Conservation (phyloP, 441 rosid species). For the Sinapis alba region DNA sequence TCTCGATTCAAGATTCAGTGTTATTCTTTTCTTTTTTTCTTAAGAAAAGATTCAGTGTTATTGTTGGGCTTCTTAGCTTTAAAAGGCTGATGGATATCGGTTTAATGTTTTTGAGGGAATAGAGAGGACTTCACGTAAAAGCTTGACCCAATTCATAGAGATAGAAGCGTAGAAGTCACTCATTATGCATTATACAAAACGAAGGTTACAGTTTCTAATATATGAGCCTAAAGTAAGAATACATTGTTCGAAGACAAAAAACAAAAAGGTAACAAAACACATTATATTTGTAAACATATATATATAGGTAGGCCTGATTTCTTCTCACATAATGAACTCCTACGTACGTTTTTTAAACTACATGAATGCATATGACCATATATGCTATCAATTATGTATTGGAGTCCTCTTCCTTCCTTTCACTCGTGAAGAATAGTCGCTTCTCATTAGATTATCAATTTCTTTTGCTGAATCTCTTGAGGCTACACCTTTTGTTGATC, state of each 20-base stretch:
- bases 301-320: slow-evolving; percentile 8
- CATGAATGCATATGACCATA: neutral
- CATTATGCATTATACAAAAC: slow-evolving; percentile 12
- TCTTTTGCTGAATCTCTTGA: slow-evolving; percentile 5
- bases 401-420: slow-evolving; percentile 33
- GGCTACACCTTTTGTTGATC: neutral
- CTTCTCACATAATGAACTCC: slow-evolving; percentile 6
- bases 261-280: neutral
- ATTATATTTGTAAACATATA: neutral
- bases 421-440: slow-evolving; percentile 28
- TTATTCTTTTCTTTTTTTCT: no score
- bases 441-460: slow-evolving; percentile 25
- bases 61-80: neutral
- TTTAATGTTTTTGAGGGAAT: no score
- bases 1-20: neutral
- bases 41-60: neutral
- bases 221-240: slow-evolving; percentile 4
- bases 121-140: no score
- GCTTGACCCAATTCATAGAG: neutral
- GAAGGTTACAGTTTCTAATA: slow-evolving; percentile 3
- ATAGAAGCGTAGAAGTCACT: neutral
- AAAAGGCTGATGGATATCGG: neutral
- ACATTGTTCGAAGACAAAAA: slow-evolving; percentile 1
- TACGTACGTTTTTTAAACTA: slow-evolving; percentile 10
- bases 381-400: slow-evolving; percentile 22